phyloP scores from a whole-genome alignment of 2,329 filamentous ascomycete species.

The Bipolaris zeicola region DNA sequence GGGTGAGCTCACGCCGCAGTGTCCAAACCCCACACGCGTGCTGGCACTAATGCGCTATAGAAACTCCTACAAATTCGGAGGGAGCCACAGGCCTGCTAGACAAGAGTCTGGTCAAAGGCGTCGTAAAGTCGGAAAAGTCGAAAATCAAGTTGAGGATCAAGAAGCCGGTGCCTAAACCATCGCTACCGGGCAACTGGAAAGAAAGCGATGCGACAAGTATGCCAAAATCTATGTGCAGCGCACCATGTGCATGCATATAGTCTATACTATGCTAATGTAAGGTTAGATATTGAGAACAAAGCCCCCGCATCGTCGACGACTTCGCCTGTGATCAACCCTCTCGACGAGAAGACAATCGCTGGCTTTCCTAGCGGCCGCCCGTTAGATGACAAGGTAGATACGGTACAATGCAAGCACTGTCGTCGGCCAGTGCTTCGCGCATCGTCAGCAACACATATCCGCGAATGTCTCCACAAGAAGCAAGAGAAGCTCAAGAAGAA shows the following conservation, averaged over 20 bases:
- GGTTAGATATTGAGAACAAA: conserved; percentile 36
- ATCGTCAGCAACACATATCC: conserved; percentile 78
- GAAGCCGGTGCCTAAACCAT: conserved; percentile 66
- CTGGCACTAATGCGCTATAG: conserved; percentile 30
- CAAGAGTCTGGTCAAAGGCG: conserved; percentile 36
- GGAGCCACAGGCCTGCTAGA: conserved; percentile 32
- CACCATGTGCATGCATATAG: neutral
- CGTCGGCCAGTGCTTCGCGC: conserved; percentile 83
- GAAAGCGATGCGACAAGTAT: conserved; percentile 68
- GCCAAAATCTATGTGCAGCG: conserved; percentile 18
- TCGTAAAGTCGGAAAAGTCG: conserved; percentile 48
- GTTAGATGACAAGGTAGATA: conserved; percentile 77
- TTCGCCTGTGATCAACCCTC: conserved; percentile 57
- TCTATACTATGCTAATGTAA: conserved; percentile 9
- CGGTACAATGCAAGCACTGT: conserved; percentile 88
- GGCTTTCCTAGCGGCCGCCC: conserved; percentile 83
- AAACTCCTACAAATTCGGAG: conserved; percentile 19
- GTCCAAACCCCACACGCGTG: conserved; percentile 18
- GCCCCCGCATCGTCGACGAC: conserved; percentile 24
- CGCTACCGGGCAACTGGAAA: conserved; percentile 72
- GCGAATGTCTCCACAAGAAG: conserved; percentile 82
- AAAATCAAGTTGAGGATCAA: conserved; percentile 59
- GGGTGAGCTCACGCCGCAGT: conserved; percentile 32
- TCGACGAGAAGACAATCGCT: conserved; percentile 77
- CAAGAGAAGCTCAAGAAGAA: conserved; percentile 66